These are phyloP conservation scores for Porodaedalea pini DNA, from an alignment of 1,284 basidiomycete species.

Conservation along the genomic window DNA sequence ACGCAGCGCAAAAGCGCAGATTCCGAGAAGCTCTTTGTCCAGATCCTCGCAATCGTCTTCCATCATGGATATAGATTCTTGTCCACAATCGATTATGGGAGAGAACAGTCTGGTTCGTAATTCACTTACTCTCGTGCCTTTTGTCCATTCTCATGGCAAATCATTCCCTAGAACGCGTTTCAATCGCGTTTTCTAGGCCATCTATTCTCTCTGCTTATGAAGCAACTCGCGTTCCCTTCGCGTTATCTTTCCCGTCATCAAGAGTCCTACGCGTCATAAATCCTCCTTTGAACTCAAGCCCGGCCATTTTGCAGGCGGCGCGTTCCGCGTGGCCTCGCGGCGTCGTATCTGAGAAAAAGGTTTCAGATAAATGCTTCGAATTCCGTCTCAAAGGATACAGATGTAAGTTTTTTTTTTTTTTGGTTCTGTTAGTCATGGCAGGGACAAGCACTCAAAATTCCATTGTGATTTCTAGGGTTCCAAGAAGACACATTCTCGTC, in stretches of 20 bases:
- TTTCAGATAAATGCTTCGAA: conserved; percentile 66
- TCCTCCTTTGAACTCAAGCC: conserved; percentile 69
- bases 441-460: conserved; percentile 20
- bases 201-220: conserved; percentile 19
- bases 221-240: conserved; percentile 47
- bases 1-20: conserved; percentile 57
- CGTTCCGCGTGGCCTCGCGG: conserved; percentile 74
- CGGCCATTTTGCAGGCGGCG: conserved; percentile 75
- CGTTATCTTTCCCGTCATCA: conserved; percentile 66
- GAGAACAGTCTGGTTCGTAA: conserved; percentile 41
- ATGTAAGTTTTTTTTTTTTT: conserved; percentile 43
- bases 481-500: conserved; percentile 74
- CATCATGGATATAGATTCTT: conserved; percentile 60
- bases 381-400: conserved; percentile 78
- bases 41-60: conserved; percentile 60
- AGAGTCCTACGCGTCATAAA: conserved; percentile 67
- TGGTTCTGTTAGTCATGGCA: conserved; percentile 7
- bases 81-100: conserved; percentile 71
- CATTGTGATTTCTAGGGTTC: conserved; percentile 49
- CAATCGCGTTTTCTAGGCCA: conserved; percentile 55
- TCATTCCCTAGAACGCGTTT: conserved; percentile 57
- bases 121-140: neutral
- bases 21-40: conserved; percentile 65
- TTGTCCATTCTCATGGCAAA: neutral
- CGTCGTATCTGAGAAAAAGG: conserved; percentile 70